A percentile compares a stretch with the other conserved stretches of the same genome.
phyloP scores from a whole-genome alignment of 768 basidiomycete species.

The Erythrobasidium yunnanense region DNA sequence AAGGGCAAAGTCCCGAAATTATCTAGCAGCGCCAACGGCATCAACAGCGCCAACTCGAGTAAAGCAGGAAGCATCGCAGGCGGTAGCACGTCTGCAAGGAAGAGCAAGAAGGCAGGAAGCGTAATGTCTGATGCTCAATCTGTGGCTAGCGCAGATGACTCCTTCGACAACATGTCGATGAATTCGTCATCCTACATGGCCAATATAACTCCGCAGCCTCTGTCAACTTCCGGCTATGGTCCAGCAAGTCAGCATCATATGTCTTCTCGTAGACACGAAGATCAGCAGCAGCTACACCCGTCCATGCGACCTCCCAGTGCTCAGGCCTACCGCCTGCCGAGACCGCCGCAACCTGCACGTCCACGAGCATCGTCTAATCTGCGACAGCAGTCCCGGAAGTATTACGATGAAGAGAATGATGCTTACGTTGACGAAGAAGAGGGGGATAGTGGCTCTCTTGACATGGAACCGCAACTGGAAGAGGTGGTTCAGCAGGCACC shows the following conservation, averaged over 20 bases:
- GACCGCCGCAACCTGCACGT: too few relatives aligned
- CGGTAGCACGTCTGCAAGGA: neutral
- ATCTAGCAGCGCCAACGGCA: neutral
- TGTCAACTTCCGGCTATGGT: constrained; percentile 8
- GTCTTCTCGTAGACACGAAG: neutral
- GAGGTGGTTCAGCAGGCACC: neutral
- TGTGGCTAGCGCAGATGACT: constrained; percentile 9
- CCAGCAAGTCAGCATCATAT: neutral
- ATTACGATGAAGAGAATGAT: constrained; percentile 3
- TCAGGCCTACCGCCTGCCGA: too few relatives aligned
- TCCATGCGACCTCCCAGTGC: neutral
- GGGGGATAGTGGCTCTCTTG: constrained; percentile 5
- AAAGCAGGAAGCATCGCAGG: neutral
- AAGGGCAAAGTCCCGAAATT: constrained; percentile 23
- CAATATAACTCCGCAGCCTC: neutral
- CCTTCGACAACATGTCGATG: neutral
- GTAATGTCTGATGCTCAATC: constrained; percentile 10
- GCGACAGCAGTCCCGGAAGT: neutral
- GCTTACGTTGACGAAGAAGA: neutral
- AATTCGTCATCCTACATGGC: constrained; percentile 14
- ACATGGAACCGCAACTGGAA: neutral
- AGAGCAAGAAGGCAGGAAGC: constrained; percentile 9
- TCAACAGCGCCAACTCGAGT: neutral
- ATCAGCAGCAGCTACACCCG: constrained; percentile 5
- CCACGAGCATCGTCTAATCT: neutral